Evolutionary conservation across 108 stramenopile species (phyloP).

Genomic region (Pseudonitzschia pungens): DNA sequence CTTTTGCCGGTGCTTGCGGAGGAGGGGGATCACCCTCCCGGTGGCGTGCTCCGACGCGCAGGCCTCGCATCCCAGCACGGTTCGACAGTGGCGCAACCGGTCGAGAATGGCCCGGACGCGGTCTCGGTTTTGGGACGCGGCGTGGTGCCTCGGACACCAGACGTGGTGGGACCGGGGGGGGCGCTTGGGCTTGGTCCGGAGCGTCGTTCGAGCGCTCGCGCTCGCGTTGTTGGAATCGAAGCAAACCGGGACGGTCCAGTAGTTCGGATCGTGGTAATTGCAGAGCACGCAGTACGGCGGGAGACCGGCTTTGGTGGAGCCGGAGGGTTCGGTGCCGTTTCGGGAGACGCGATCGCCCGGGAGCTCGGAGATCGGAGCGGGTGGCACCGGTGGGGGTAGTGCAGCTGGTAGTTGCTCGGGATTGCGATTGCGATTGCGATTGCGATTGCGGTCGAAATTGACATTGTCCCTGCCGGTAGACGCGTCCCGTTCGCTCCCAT

Average conservation of each 20-base stretch:
- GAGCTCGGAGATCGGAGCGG: too few relatives aligned
- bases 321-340: too few relatives aligned
- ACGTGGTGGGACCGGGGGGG: conserved; percentile 41
- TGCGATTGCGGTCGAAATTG: conserved; percentile 2
- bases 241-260: too few relatives aligned
- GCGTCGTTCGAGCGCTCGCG: too few relatives aligned
- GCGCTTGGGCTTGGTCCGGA: not conserved
- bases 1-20: conserved; percentile 4
- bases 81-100: conserved; percentile 31
- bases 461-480: not conserved
- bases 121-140: conserved; percentile 25
- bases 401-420: not conserved
- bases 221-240: not conserved
- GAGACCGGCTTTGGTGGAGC: not conserved
- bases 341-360: too few relatives aligned
- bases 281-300: conserved; percentile 42
- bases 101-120: conserved; percentile 33
- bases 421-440: not conserved
- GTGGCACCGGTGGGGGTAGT: too few relatives aligned
- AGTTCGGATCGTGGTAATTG: conserved; percentile 14
- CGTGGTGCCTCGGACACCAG: conserved; percentile 36
- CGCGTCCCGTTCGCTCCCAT: not conserved
- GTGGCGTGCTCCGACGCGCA: conserved; percentile 34
- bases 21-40: conserved; percentile 18
- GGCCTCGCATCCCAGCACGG: conserved; percentile 22